Evolutionary conservation across 768 basidiomycete species (phyloP), one percentile per base, ranked within the genome.

Genomic region (Leccinum variicolor): DNA sequence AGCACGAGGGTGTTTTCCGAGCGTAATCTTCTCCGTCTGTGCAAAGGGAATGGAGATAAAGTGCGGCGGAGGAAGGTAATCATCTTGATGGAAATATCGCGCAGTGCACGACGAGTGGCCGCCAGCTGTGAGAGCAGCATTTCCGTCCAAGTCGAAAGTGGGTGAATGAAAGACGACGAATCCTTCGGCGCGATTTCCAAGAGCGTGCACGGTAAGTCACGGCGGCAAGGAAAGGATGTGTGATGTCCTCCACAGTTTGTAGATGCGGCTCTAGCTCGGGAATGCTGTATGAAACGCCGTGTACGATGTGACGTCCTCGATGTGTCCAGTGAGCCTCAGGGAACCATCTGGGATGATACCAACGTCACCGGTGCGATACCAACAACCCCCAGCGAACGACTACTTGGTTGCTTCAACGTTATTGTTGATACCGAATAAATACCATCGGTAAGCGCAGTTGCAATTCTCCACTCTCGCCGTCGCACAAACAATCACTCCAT

Each of bases 341-440:
- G 66, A 61, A 14, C 70, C 69, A 11, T 67, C 61, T 53, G 63
- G n/a, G 41, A 80, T 66, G 31, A 70, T 64, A 21, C 77, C 81
- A 13, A 80, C 66, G 60, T 86, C 84, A 15, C 84, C 83, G 19
- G 84, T 84, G 66, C 76, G 79, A 66, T 80, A 80, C 83, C 84
- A 85, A 2, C 77, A 75, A 19, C 77, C 79, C 8, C 65, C 56
- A 2, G 74, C 76, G 61, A 85, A 79, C 11, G 78, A 75, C 36
- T 76, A 74, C n/a, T 59, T 57, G 14, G 82, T 84, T 0, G 82
- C 80, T 58, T 75, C 63, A 7, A 62, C 55, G 63, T 84, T 81
- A 62, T 72, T 74, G 66, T 73, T 23, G 75, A 63, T 84, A 85
- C 21, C 79, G 76, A 25, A 60, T 57, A 65, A 74, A 74, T 2